Conservation (phyloP, 2,329 filamentous ascomycete genomes). For the Fusarium aywerte region DNA sequence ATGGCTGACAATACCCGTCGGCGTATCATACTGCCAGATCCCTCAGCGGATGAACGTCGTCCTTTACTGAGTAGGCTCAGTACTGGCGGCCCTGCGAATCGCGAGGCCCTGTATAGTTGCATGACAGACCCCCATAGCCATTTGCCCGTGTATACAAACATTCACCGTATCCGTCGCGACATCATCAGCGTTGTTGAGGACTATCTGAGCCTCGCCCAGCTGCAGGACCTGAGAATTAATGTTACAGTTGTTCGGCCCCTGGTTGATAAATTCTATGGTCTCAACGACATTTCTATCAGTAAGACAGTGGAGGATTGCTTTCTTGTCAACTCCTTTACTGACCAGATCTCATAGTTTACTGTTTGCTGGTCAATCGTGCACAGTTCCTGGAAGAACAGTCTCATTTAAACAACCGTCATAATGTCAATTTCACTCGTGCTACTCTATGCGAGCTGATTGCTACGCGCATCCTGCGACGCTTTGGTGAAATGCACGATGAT, state of each 20-base stretch:
- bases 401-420: conserved; percentile 80
- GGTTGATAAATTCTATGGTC: conserved; percentile 84
- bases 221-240: conserved; percentile 85
- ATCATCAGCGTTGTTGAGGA: conserved; percentile 72
- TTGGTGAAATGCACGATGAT: conserved; percentile 79
- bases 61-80: conserved; percentile 51
- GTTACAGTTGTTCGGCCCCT: conserved; percentile 81
- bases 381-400: conserved; percentile 83
- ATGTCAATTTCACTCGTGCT: conserved; percentile 81
- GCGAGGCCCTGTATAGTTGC: conserved; percentile 61
- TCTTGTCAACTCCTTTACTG: background rate
- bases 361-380: conserved; percentile 81
- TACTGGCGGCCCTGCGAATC: conserved; percentile 44
- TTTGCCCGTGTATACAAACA: conserved; percentile 80
- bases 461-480: conserved; percentile 79
- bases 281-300: conserved; percentile 82
- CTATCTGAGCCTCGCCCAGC: conserved; percentile 75
- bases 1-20: conserved; percentile 44
- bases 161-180: conserved; percentile 75
- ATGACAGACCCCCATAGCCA: conserved; percentile 67
- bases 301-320: conserved; percentile 40
- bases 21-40: conserved; percentile 49
- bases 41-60: conserved; percentile 48
- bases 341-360: conserved; percentile 70
- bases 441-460: conserved; percentile 84